phyloP scores from a whole-genome alignment of 768 basidiomycete genomes.

The Pleurotus ostreatus region DNA sequence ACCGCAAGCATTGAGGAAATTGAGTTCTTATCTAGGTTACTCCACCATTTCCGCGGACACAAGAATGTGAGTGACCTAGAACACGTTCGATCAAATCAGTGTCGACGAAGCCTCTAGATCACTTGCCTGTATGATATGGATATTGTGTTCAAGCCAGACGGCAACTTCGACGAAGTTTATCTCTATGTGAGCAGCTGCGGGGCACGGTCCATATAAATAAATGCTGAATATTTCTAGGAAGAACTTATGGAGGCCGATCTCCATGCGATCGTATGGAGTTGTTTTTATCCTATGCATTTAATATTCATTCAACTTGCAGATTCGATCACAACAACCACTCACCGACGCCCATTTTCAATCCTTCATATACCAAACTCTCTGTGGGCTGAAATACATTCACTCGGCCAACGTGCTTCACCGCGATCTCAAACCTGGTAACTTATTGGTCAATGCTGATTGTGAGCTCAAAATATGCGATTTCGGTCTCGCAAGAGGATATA shows the following conservation, averaged over 20 bases:
- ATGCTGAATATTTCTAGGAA: conserved; percentile 53
- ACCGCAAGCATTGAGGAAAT: conserved; percentile 5
- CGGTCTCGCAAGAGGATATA: conserved; percentile 92
- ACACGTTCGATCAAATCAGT: conserved; percentile 2
- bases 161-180: conserved; percentile 96
- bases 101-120: conserved; percentile 50
- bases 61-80: conserved; percentile 72
- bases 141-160: conserved; percentile 87
- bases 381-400: conserved; percentile 97
- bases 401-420: conserved; percentile 97
- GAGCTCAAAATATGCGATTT: conserved; percentile 99
- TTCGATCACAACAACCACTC: conserved; percentile 82
- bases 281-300: background rate
- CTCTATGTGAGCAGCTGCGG: conserved; percentile 59
- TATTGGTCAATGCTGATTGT: conserved; percentile 97
- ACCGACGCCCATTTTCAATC: conserved; percentile 93
- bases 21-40: conserved; percentile 45
- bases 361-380: conserved; percentile 97
- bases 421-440: conserved; percentile 92
- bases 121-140: conserved; percentile 98
- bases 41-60: conserved; percentile 98
- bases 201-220: background rate
- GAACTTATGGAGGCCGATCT: conserved; percentile 99
- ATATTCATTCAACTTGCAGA: conserved; percentile 35
- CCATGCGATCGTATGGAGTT: conserved; percentile 81